Percentiles rank a stretch among this genome's conserved stretches.
Evolutionary conservation across 2,329 filamentous ascomycete genomes (phyloP).

Genomic region (Mollisiaceae sp.): DNA sequence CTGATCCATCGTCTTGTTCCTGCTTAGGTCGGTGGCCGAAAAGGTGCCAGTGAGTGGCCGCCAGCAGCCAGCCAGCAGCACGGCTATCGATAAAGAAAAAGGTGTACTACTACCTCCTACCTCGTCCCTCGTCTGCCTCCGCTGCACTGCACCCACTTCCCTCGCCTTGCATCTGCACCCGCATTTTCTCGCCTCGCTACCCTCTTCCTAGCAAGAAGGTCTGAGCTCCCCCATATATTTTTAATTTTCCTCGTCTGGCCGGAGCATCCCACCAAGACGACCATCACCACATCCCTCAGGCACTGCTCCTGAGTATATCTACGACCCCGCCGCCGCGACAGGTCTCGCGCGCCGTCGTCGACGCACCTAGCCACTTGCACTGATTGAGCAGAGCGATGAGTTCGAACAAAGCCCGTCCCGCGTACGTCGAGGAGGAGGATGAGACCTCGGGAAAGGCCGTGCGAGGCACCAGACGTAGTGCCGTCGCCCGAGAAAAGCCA

Average conservation of each 20-base stretch:
- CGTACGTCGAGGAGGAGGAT: conserved; percentile 38
- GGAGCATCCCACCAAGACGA: conserved; percentile 4
- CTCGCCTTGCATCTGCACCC: not conserved
- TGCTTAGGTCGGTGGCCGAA: conserved; percentile 11
- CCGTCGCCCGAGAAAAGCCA: conserved; percentile 33
- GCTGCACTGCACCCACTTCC: not conserved
- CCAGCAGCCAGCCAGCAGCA: not conserved
- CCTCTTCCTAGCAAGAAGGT: conserved; percentile 14
- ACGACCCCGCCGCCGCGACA: conserved; percentile 19
- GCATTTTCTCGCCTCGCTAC: not conserved
- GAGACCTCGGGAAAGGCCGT: conserved; percentile 33
- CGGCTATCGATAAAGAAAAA: conserved; percentile 7
- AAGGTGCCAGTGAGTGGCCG: not conserved
- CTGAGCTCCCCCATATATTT: conserved; percentile 19
- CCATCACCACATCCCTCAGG: conserved; percentile 7
- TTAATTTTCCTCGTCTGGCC: conserved; percentile 9
- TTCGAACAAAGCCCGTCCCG: conserved; percentile 32
- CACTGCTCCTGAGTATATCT: conserved; percentile 10
- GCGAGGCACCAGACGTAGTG: conserved; percentile 33
- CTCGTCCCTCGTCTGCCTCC: not conserved
- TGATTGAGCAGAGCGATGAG: conserved; percentile 13
- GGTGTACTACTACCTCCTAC: not conserved
- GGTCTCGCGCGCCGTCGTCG: conserved; percentile 21
- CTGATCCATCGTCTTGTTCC: conserved; percentile 4
- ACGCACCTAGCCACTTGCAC: conserved; percentile 5